Conservation (phyloP, 2,329 filamentous ascomycete species). For the Teratosphaeria viscida region DNA sequence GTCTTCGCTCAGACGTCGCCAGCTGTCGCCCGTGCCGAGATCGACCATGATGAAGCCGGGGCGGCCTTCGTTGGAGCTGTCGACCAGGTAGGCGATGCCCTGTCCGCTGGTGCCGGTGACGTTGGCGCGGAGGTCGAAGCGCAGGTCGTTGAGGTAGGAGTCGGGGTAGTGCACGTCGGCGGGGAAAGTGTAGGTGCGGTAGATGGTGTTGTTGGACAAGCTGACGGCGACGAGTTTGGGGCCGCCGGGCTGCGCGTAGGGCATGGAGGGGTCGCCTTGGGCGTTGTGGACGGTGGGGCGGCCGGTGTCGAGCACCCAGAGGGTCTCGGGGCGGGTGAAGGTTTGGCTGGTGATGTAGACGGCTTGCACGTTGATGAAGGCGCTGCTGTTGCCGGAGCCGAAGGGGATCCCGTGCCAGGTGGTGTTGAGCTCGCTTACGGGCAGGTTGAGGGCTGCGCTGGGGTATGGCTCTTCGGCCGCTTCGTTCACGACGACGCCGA, state of each 20-base stretch:
- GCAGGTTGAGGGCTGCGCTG: conserved; percentile 28
- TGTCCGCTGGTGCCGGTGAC: conserved; percentile 27
- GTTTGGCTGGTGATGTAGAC: conserved; percentile 34
- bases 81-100: conserved; percentile 37
- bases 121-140: conserved; percentile 36
- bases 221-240: conserved; percentile 36
- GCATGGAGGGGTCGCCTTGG: conserved; percentile 28
- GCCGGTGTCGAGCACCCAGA: conserved; percentile 38
- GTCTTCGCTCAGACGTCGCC: conserved; percentile 30
- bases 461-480: conserved; percentile 40
- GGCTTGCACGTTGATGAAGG: conserved; percentile 36
- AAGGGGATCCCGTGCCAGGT: conserved; percentile 33
- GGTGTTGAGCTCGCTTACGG: conserved; percentile 28
- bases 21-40: conserved; percentile 31
- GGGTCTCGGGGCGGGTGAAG: conserved; percentile 28
- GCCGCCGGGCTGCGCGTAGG: conserved; percentile 36
- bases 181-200: conserved; percentile 34
- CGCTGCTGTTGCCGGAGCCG: conserved; percentile 32
- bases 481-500: conserved; percentile 38
- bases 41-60: conserved; percentile 39
- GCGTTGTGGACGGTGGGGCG: conserved; percentile 33
- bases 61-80: conserved; percentile 37
- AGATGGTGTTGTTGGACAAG: conserved; percentile 31
- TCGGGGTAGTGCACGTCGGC: conserved; percentile 34
- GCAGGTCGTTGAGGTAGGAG: conserved; percentile 38